Percentiles rank a stretch among this genome's conserved stretches.
Evolutionary conservation across 768 basidiomycete genomes (phyloP).

Genomic region (Infundibulicybe gibba): DNA sequence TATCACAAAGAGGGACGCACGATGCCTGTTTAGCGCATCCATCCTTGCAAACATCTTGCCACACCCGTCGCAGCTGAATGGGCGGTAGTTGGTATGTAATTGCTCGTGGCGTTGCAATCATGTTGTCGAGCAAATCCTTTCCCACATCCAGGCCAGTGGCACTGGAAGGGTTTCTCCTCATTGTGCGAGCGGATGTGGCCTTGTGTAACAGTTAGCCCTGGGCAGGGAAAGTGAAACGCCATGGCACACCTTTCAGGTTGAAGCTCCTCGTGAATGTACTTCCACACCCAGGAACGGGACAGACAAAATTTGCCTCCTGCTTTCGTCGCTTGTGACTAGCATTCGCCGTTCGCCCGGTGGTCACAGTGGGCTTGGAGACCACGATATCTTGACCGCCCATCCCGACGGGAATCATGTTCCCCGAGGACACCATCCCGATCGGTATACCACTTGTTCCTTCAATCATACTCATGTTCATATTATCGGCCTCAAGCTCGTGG

Average conservation of each 20-base stretch:
- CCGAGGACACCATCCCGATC: background rate
- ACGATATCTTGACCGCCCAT: conserved; percentile 5
- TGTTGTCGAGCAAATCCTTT: conserved; percentile 95
- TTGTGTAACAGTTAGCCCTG: conserved; percentile 20
- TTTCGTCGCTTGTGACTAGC: conserved; percentile 84
- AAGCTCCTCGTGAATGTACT: conserved; percentile 92
- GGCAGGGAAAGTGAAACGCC: conserved; percentile 5
- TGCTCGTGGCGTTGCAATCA: conserved; percentile 95
- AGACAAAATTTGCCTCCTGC: conserved; percentile 83
- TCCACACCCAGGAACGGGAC: conserved; percentile 79
- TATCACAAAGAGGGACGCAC: conserved; percentile 44
- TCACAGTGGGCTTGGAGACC: conserved; percentile 78
- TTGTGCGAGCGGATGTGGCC: conserved; percentile 95
- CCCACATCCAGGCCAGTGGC: conserved; percentile 91
- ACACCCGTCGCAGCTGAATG: conserved; percentile 92
- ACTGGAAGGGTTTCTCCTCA: conserved; percentile 93
- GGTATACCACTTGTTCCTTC: conserved; percentile 1
- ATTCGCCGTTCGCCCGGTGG: conserved; percentile 84
- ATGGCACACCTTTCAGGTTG: conserved; percentile 76
- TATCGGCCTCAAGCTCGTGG: conserved; percentile 38
- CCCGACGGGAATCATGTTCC: background rate
- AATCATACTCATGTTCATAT: conserved; percentile 20
- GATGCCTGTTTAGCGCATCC: conserved; percentile 92
- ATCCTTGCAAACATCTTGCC: conserved; percentile 90
- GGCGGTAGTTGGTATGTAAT: conserved; percentile 87